phyloP scores from a whole-genome alignment of 2,329 filamentous ascomycete species.

The Neofusicoccum laricinum region DNA sequence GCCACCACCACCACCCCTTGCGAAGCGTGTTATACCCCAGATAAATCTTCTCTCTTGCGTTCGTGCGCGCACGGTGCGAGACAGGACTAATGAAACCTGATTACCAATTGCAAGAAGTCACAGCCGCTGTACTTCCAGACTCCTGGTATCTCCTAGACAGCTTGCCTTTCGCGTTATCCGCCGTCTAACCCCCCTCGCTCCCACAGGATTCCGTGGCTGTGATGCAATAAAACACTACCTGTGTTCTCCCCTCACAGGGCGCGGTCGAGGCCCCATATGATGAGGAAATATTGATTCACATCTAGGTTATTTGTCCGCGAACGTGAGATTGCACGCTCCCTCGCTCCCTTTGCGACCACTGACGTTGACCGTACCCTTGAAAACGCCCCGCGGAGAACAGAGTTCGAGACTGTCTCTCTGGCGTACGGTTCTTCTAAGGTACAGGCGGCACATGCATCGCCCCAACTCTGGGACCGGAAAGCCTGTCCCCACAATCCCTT shows the following conservation, averaged over 20 bases:
- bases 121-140: neutral
- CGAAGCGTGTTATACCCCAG: neutral
- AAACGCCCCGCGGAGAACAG: neutral
- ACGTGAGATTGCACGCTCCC: neutral
- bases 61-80: too few species aligned
- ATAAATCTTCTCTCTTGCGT: neutral
- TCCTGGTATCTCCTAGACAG: neutral
- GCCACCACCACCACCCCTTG: neutral
- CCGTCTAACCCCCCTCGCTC: neutral
- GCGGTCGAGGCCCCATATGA: too few species aligned
- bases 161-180: too few species aligned
- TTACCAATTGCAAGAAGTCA: too few species aligned
- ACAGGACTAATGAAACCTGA: too few species aligned
- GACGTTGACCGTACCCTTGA: too few species aligned
- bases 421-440: neutral
- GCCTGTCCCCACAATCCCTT: neutral
- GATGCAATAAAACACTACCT: neutral
- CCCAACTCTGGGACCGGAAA: neutral
- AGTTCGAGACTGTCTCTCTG: slow-evolving; percentile 6
- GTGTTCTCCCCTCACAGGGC: neutral
- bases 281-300: neutral
- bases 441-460: neutral
- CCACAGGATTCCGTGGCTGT: neutral
- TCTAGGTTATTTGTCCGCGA: neutral
- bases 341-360: neutral